Evolutionary conservation across 1,139 yeast species (phyloP), one percentile per base, ranked within the genome.

Genomic region (Pichia terricola): DNA sequence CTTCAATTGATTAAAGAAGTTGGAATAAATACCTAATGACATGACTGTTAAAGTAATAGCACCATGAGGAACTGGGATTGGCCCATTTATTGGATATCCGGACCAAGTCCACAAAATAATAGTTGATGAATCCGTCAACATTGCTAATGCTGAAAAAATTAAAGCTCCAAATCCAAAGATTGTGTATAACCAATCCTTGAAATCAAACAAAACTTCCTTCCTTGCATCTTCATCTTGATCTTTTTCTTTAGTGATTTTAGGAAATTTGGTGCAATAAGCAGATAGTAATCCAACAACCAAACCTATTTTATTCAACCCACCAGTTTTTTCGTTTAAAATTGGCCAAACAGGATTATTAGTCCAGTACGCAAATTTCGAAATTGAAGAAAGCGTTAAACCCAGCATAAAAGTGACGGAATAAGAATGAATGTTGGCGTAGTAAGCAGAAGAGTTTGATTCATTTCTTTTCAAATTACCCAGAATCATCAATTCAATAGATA

Each of bases 341-440:
- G 98, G 95, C 98, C 98, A 91, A 41, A 88, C 69, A 35, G 98
- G 98, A 61, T 91, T 91, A 59, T 89, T 89, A 5, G 96, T 79
- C 65, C 76, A 84, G 57, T 72, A 76, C 22, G 81, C 76, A 65
- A 75, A 83, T 59, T 94, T 91, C 32, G 87, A 70, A 36, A 84
- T 74, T 1, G 88, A 76, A 3, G 95, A 79, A 4, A 78, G 63
- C 41, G 85, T 69, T 46, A 91, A 69, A 26, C 98, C 98, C 30
- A 84, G 54, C 1, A 79, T 63, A 58, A 85, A 80, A 1, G 94
- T 72, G 3, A 81, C 60, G 2, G 81, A 69, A 53, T 76, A 83
- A 33, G 77, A 71, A 39, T 68, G 63, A 40, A 75, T 68, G 39
- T 61, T 61, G 8, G 48, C 53, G 4, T 72, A 66, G 8, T 73